Base-by-base conservation (phyloP, 345 rosid genomes). In the Heritiera littoralis region DNA sequence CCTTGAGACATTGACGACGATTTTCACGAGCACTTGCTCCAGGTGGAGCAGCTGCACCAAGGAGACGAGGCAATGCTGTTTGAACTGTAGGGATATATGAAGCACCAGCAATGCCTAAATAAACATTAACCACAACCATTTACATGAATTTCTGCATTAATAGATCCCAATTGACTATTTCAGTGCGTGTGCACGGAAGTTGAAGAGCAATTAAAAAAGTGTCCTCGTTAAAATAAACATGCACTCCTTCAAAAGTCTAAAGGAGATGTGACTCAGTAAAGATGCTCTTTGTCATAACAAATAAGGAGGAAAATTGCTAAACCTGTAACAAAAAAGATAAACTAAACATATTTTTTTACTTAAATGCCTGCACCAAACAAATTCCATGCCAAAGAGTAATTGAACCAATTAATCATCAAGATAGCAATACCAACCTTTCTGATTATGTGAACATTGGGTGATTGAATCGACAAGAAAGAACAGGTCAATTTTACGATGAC, bases 1-100 rank as follows among this genome's bases (percentile, higher is more conserved):
- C 99, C 97, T 96, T 96, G 59, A 90, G 95, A 88, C 99, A 96
- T 77, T 94, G 97, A 75, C 93, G 98, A 43, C 98, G 97, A 81
- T 96, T 96, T 86, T 96, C 98, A 76, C 94, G 95, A 77, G 97
- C 92, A 83, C 91, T 86, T 61, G 86, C 77, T 64, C 99, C 99
- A 59, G 92, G 78, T 77, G 99, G 97, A 75, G 92, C 98, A 86
- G 98, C 97, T 78, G 95, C 97, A 86, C 92, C 92, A 79, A 96
- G 84, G 81, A 96, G 97, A 38, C 98, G 98, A 35, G 97, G 98
- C 82, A 96, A 77, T 77, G 99, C 97, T 71, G 97, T 89, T 85
- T 94, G 95, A 81, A 94, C 91, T 7, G 88, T 85, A 75, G 98
- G 98, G 77, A 94, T 83, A 58, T 94, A 96, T 69, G 92, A 90